These are phyloP conservation scores for Dendrocalamus latiflorus DNA, from an alignment of 202 grass and related monocot genomes.

Conservation along the genomic window DNA sequence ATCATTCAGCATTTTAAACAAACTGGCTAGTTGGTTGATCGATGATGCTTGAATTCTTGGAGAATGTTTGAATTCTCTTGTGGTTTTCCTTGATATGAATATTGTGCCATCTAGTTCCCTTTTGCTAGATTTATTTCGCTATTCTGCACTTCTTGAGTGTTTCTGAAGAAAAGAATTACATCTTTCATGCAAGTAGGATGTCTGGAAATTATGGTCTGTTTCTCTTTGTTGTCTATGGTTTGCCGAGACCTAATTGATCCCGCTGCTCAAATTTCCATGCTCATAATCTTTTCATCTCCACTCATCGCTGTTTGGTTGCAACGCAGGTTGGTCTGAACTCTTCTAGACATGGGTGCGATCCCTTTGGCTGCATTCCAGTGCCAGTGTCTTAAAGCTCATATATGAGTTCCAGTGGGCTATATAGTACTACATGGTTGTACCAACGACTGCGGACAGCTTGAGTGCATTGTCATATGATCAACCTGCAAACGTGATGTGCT, in stretches of 20 bases:
- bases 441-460: neutral
- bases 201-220: neutral
- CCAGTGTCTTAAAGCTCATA: neutral
- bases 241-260: neutral
- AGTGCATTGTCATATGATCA: neutral
- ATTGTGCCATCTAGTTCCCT: neutral
- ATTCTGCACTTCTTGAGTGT: neutral
- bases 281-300: neutral
- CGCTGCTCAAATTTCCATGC: neutral
- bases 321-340: constrained; percentile 12
- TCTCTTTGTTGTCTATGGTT: neutral
- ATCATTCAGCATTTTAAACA: neutral
- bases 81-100: neutral
- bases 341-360: neutral
- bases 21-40: neutral
- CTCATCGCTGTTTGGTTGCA: neutral
- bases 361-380: neutral
- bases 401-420: neutral
- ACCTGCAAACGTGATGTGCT: constrained; percentile 14
- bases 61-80: neutral
- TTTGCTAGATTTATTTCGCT: neutral
- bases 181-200: neutral
- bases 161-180: neutral
- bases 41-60: neutral
- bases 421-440: neutral